These are phyloP conservation scores for Lepidium sativum DNA, from an alignment of 345 rosid species.

Conservation along the genomic window DNA sequence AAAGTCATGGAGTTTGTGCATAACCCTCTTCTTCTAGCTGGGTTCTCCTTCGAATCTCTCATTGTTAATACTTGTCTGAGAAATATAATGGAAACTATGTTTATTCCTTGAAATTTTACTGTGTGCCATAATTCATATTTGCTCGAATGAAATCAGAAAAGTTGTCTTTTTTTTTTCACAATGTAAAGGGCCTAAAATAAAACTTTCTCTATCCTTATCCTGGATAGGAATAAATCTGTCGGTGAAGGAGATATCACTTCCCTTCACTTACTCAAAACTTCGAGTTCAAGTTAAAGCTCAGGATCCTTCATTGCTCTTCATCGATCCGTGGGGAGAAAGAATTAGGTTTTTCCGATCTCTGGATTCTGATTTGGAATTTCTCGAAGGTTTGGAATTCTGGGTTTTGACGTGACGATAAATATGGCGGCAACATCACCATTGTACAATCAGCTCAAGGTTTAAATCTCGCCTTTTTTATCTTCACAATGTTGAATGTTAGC, in stretches of 20 bases:
- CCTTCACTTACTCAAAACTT: constrained; percentile 18
- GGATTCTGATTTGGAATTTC: not conserved
- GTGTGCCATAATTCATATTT: not conserved
- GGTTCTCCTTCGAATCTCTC: not conserved
- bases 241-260: constrained; percentile 17
- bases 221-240: not conserved
- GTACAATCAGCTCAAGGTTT: constrained; percentile 66
- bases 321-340: not conserved
- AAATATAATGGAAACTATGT: not conserved
- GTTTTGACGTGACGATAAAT: not conserved
- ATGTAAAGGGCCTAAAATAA: too few relatives aligned
- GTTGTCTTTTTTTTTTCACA: too few relatives aligned
- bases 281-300: constrained; percentile 17
- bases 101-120: not conserved
- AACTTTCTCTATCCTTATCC: not conserved
- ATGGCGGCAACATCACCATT: constrained; percentile 50
- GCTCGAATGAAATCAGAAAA: not conserved
- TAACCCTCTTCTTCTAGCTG: not conserved
- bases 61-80: constrained; percentile 16
- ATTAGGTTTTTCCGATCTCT: not conserved
- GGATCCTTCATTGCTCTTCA: not conserved
- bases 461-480: not conserved
- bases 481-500: not conserved
- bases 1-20: constrained; percentile 1
- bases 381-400: not conserved